Percentiles rank a stretch among this genome's conserved stretches.
phyloP scores from a whole-genome alignment of 495 filamentous ascomycete genomes.

The Hypoxylon rickii region DNA sequence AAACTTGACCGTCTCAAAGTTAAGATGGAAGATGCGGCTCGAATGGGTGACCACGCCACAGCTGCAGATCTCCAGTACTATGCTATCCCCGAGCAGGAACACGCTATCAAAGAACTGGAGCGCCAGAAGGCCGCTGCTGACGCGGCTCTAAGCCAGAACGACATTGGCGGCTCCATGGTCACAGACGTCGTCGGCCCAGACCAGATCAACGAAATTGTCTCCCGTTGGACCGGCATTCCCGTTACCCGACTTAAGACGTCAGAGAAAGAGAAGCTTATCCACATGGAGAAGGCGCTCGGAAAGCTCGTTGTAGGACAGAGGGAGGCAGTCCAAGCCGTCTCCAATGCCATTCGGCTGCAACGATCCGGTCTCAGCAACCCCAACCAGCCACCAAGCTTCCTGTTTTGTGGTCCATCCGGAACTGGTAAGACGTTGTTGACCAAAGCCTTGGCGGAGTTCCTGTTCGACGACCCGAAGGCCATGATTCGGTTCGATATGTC shows the following conservation, averaged over 20 bases:
- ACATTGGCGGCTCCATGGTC: slow-evolving; percentile 68
- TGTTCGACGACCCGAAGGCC: slow-evolving; percentile 95
- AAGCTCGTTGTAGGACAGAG: slow-evolving; percentile 90
- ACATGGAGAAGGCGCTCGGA: slow-evolving; percentile 86
- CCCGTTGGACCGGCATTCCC: slow-evolving; percentile 94
- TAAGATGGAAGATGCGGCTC: slow-evolving; percentile 90
- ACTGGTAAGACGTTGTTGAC: slow-evolving; percentile 97
- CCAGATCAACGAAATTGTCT: slow-evolving; percentile 98
- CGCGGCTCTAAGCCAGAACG: slow-evolving; percentile 67
- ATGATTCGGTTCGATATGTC: slow-evolving; percentile 99
- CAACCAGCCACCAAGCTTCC: slow-evolving; percentile 94
- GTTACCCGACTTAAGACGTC: slow-evolving; percentile 91
- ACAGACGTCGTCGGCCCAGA: slow-evolving; percentile 95
- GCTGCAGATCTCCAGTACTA: slow-evolving; percentile 96
- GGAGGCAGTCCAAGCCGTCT: slow-evolving; percentile 91
- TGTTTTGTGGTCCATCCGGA: slow-evolving; percentile 97
- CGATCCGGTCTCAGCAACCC: slow-evolving; percentile 92
- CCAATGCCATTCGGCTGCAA: slow-evolving; percentile 93
- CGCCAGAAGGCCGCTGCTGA: slow-evolving; percentile 77
- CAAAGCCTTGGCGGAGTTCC: slow-evolving; percentile 94
- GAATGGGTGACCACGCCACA: slow-evolving; percentile 75
- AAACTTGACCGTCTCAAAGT: slow-evolving; percentile 86
- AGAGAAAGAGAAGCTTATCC: slow-evolving; percentile 93
- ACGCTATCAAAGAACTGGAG: slow-evolving; percentile 78
- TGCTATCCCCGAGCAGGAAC: slow-evolving; percentile 89